Percentiles rank a stretch among this genome's conserved stretches.
phyloP scores from a whole-genome alignment of 2,329 filamentous ascomycete genomes.

The Cercospora sp. region DNA sequence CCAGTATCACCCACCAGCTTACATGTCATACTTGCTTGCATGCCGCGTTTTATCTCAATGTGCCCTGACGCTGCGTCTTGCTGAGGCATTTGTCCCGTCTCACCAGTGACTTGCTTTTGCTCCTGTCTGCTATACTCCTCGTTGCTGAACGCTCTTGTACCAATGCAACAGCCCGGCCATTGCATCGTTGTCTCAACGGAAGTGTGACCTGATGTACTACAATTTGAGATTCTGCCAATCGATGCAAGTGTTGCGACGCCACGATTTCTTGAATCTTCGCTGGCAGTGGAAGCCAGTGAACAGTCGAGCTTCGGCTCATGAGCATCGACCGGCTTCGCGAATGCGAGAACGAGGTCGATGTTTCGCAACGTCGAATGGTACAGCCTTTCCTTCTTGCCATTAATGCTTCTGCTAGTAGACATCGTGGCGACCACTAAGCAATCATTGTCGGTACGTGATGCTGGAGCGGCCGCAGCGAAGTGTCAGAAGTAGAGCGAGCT shows the following conservation, averaged over 20 bases:
- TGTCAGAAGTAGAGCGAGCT: not conserved
- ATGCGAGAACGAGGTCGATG: not conserved
- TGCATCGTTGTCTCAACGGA: not conserved
- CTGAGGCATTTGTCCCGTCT: too few relatives aligned
- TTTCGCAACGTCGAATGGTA: too few relatives aligned
- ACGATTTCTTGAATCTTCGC: not conserved
- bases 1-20: not conserved
- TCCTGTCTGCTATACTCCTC: not conserved
- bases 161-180: not conserved
- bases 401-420: not conserved
- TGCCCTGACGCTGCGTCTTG: not conserved
- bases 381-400: not conserved
- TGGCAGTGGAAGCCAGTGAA: not conserved
- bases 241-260: not conserved
- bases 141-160: not conserved
- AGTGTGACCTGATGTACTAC: not conserved
- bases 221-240: not conserved
- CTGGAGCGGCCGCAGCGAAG: not conserved
- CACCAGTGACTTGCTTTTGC: not conserved
- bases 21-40: not conserved
- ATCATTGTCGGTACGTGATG: not conserved
- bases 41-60: not conserved
- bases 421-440: not conserved
- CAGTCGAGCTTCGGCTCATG: not conserved
- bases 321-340: not conserved